Base-by-base conservation (phyloP, 345 rosid genomes). In the Anastatica hierochuntica region DNA sequence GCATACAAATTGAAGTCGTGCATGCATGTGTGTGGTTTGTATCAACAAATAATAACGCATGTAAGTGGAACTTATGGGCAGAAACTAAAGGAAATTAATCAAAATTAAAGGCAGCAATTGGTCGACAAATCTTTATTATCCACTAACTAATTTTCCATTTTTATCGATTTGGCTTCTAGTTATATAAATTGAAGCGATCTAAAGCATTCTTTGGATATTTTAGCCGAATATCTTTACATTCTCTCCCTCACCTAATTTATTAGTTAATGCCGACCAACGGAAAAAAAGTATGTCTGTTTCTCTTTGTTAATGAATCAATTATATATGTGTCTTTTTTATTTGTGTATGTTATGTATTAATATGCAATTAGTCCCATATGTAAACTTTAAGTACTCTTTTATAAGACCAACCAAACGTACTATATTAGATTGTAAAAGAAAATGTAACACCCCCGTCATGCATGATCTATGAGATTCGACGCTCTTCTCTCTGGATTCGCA, bases 121-220 rank as follows among this genome's bases (percentile, higher is more conserved):
- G 60, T 62, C 45, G 59, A 52, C 38, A 52, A 62, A 52, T 53
- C 53, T 62, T 51, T 53, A 44, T 35, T 37, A 63, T 45, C 48
- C 49, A 53, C 48, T 37, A 53, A 53, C 47, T 44, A 38, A 26
- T 29, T 43, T 63, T 45, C 45, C 33, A 43, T 51, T 20, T 36
- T 53, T 27, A 29, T 14, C 23, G n/a, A n/a, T n/a, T n/a, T n/a
- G n/a, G n/a, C n/a, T n/a, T n/a, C n/a, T n/a, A n/a, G n/a, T n/a
- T n/a, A n/a, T n/a, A n/a, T n/a, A n/a, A 60, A 60, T 19, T 41
- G 20, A 49, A 39, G 15, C 19, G 13, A 21, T 10, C 23, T 17
- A 48, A 50, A 60, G 34, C 42, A 19, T 31, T 50, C 24, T 42
- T 51, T 61, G 23, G 19, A 61, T 8, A 36, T 43, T 51, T 61